Conservation (phyloP, 257 asterid genomes). For the Solanum chmielewskii region DNA sequence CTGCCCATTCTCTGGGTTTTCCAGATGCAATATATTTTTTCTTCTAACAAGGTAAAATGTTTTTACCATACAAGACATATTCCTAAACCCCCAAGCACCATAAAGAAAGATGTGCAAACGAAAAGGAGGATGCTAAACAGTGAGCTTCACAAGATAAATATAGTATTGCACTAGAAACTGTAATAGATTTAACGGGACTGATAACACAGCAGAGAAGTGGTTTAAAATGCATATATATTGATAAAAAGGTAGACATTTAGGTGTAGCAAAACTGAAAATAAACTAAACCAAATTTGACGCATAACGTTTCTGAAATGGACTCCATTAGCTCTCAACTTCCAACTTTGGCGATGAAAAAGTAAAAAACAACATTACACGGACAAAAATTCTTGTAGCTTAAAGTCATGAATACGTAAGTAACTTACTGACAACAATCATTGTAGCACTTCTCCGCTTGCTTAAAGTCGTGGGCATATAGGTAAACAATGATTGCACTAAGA, state of each 20-base stretch:
- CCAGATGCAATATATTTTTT: neutral
- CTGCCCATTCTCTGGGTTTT: neutral
- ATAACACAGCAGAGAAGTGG: neutral
- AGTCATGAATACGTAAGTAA: neutral
- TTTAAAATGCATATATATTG: neutral
- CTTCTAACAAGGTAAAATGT: neutral
- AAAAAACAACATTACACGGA: neutral
- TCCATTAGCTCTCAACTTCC: neutral
- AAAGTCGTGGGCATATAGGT: slow-evolving; percentile 87
- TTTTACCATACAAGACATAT: neutral
- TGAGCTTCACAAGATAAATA: neutral
- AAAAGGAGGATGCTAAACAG: neutral
- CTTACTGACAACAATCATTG: slow-evolving; percentile 98
- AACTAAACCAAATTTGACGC: neutral
- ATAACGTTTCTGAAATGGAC: neutral
- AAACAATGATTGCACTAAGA: slow-evolving; percentile 90
- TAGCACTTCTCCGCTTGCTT: slow-evolving; percentile 93
- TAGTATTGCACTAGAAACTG: neutral
- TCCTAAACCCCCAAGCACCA: neutral
- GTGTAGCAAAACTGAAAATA: neutral
- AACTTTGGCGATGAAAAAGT: neutral
- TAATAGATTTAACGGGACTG: neutral
- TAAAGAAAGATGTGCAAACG: neutral
- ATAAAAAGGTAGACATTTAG: neutral
- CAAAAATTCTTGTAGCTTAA: neutral